Base-by-base conservation (phyloP, 805 yeast species). In the Zygosaccharomyces lentus region DNA sequence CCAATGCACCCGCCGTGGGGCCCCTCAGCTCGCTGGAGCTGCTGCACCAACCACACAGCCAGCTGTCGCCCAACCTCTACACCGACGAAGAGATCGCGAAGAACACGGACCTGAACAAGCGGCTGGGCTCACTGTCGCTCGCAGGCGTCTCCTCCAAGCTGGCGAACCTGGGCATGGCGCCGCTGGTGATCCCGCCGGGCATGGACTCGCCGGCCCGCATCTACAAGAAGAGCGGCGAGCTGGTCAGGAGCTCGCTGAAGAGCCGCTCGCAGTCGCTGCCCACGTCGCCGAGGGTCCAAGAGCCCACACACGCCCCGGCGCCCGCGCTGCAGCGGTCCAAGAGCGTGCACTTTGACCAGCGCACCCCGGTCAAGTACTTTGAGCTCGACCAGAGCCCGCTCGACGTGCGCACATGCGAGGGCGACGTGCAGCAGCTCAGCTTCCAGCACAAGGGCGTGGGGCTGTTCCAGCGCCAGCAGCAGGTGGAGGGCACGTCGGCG, bases 181-280 rank as follows among this genome's bases (percentile, higher is more conserved):
- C 41, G 10, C 25, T 37, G 25, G 47, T 36, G 8, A 9, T 44
- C 19, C 34, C 43, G 1, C 34, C 43, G 8, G 24, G 32, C 6
- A n/a, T 9, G 1, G 38, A 35, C 4, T 12, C 27, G 8, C 23
- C 38, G 6, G 51, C 56, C 16, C 58, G 59, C 17, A 77, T 87
- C 3, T 80, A 95, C 40, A 90, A 89, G 64, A 89, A 89, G 64
- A 79, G 88, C 0, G 96, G 96, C n/a, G 96, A 88, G 60, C 69
- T 85, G 36, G 84, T 72, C 17, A 64, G 64, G 42, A 55, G 65
- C 15, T 56, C 72, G 9, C 62, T 70, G n/a, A 63, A 59, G 15
- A 49, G 46, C n/a, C 42, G 60, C 26, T 63, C 73, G 10, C 68
- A 62, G 52, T 76, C 81, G 1, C 60, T 76, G 47, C 82, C 82